Percentiles rank a stretch among this genome's conserved stretches.
Evolutionary conservation across 176 grass and related monocot genomes (phyloP).

Genomic region (Ampelocalamus luodianensis): DNA sequence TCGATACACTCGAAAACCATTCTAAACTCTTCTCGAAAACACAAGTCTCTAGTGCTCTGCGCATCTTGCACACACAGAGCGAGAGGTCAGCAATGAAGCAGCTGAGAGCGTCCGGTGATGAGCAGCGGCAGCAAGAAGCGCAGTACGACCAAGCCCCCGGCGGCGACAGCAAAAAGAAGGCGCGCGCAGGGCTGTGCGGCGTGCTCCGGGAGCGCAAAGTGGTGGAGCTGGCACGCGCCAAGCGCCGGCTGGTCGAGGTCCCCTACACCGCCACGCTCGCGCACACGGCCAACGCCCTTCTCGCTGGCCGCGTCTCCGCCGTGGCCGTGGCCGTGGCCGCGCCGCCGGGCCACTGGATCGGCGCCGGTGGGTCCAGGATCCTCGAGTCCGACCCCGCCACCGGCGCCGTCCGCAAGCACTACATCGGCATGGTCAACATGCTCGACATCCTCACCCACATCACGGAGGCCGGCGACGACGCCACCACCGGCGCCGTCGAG

Average conservation of each 20-base stretch:
- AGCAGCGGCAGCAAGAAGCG: conserved; percentile 15
- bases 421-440: conserved; percentile 95
- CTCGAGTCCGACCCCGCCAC: conserved; percentile 83
- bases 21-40: neutral
- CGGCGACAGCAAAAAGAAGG: conserved; percentile 59
- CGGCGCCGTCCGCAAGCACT: conserved; percentile 87
- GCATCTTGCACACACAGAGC: neutral
- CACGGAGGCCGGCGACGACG: conserved; percentile 46
- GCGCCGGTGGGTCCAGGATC: conserved; percentile 87
- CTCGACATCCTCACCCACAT: conserved; percentile 82
- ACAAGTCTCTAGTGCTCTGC: neutral
- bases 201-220: conserved; percentile 69
- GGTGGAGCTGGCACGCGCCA: conserved; percentile 56
- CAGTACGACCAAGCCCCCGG: neutral
- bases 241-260: conserved; percentile 84
- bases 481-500: neutral
- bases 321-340: conserved; percentile 72
- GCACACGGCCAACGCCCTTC: conserved; percentile 71
- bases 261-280: conserved; percentile 80
- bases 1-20: neutral
- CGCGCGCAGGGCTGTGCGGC: conserved; percentile 52
- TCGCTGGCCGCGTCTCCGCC: conserved; percentile 59
- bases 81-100: conserved; percentile 35
- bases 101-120: conserved; percentile 8
- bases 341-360: conserved; percentile 83